These are phyloP conservation scores for Penicillium parvum DNA, from an alignment of 495 filamentous ascomycete species.

Conservation along the genomic window DNA sequence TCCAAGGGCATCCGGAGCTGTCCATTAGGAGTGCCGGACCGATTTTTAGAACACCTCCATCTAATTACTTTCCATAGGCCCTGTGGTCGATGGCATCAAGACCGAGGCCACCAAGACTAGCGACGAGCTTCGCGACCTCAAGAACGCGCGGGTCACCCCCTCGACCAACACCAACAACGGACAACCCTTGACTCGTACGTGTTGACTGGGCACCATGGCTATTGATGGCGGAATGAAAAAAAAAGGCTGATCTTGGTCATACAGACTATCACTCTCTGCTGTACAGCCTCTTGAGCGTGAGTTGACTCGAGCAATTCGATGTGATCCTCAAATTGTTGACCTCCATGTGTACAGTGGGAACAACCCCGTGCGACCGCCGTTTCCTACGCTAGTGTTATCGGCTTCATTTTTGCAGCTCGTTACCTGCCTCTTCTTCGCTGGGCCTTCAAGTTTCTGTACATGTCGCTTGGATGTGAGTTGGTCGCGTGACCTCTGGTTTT, in stretches of 20 bases:
- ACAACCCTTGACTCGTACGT: slow-evolving; percentile 77
- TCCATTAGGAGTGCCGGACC: background rate
- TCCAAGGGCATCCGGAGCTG: slow-evolving; percentile 29
- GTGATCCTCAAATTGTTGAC: slow-evolving; percentile 21
- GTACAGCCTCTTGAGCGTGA: slow-evolving; percentile 75
- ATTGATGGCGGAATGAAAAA: background rate
- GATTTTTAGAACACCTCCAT: slow-evolving; percentile 18
- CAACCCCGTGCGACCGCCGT: slow-evolving; percentile 78
- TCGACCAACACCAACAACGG: slow-evolving; percentile 68
- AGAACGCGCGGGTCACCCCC: slow-evolving; percentile 64
- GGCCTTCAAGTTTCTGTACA: slow-evolving; percentile 78
- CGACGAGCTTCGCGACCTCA: slow-evolving; percentile 71
- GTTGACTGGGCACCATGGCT: background rate
- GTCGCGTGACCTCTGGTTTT: slow-evolving; percentile 13
- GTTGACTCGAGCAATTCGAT: slow-evolving; percentile 22
- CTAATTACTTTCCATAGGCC: slow-evolving; percentile 51
- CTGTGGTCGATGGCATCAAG: slow-evolving; percentile 73
- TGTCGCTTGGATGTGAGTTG: slow-evolving; percentile 58
- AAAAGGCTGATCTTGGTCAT: slow-evolving; percentile 15
- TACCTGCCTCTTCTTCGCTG: slow-evolving; percentile 88
- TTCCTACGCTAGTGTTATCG: slow-evolving; percentile 67
- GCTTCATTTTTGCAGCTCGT: slow-evolving; percentile 82
- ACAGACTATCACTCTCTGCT: slow-evolving; percentile 91
- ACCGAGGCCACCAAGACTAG: slow-evolving; percentile 66
- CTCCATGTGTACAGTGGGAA: slow-evolving; percentile 51